Evolutionary conservation across 2,329 filamentous ascomycete genomes (phyloP).

Genomic region (Conoideocrella luteorostrata): DNA sequence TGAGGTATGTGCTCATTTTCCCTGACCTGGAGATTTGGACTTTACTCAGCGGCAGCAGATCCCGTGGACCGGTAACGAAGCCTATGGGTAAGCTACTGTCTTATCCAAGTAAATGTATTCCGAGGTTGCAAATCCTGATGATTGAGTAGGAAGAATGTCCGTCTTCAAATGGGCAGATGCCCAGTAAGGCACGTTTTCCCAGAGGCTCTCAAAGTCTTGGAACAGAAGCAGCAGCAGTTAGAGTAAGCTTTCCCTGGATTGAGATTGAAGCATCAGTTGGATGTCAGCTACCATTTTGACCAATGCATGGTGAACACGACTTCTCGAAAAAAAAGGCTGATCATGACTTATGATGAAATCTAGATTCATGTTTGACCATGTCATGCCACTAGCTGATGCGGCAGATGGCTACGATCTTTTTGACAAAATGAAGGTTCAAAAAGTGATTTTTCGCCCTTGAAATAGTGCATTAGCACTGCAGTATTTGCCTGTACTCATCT

Average conservation of each 20-base stretch:
- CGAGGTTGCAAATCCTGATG: constrained; percentile 17
- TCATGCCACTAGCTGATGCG: constrained; percentile 63
- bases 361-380: constrained; percentile 71
- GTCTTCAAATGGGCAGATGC: constrained; percentile 69
- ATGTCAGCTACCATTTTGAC: not conserved
- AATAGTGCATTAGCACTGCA: not conserved
- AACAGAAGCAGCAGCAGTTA: constrained; percentile 59
- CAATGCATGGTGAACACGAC: too few species aligned
- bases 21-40: not conserved
- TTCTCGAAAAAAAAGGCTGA: constrained; percentile 3
- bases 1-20: constrained; percentile 40
- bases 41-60: constrained; percentile 38
- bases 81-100: constrained; percentile 39
- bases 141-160: constrained; percentile 57
- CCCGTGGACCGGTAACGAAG: constrained; percentile 59
- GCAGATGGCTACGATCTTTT: constrained; percentile 65
- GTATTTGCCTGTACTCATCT: constrained; percentile 18
- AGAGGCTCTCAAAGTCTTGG: constrained; percentile 57
- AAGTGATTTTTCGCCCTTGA: constrained; percentile 61
- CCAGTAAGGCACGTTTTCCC: constrained; percentile 66
- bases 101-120: not conserved
- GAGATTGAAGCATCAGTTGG: not conserved
- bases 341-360: not conserved
- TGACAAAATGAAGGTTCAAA: constrained; percentile 66
- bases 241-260: constrained; percentile 40